Evolutionary conservation across 805 yeast species (phyloP), one percentile per base, ranked within the genome.

Genomic region (Vanderwaltozyma verrucispora): DNA sequence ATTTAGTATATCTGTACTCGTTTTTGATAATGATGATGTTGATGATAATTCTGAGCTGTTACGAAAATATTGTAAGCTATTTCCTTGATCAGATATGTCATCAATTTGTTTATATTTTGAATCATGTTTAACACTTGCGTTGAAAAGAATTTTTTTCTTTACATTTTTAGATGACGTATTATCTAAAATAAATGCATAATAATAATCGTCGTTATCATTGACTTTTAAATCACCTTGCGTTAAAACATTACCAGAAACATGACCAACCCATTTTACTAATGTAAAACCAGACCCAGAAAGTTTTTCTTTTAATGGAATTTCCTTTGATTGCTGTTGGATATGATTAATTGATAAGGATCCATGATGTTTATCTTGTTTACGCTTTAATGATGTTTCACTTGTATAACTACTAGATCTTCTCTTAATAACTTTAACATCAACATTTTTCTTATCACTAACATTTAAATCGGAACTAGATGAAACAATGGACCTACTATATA

Each of bases 151-250:
- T 42, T 81, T 85, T 58, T 89, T 92, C 33, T 86, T 77, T 17
- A 78, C 80, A 24, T 80, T 84, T 51, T 83, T 86, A 24, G 95
- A 80, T 49, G 87, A 85, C 0, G 95, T 81, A 62, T 89, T 89
- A 60, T 89, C 97, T 53, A 89, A 81, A 19, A 92, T 80, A 55
- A 89, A 83, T 0, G 96, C 96, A 35, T 56, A 58, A 60, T 73
- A 81, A 50, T 79, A 71, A 2, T 89, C 89, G 8, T 79, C 82
- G n/a, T n/a, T n/a, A 18, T 68, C 64, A 2, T 58, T 59, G 2
- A 79, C 79, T n/a, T 68, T 66, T 41, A 79, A 66, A 20, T 67
- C 62, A 1, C 88, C 94, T 34, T 74, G 74, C 36, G 72, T 69
- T 50, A 75, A 59, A 43, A 78, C 80, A 44, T 77, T 78, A 2